phyloP scores from a whole-genome alignment of 2,329 filamentous ascomycete genomes.

The Fulvia fulva region DNA sequence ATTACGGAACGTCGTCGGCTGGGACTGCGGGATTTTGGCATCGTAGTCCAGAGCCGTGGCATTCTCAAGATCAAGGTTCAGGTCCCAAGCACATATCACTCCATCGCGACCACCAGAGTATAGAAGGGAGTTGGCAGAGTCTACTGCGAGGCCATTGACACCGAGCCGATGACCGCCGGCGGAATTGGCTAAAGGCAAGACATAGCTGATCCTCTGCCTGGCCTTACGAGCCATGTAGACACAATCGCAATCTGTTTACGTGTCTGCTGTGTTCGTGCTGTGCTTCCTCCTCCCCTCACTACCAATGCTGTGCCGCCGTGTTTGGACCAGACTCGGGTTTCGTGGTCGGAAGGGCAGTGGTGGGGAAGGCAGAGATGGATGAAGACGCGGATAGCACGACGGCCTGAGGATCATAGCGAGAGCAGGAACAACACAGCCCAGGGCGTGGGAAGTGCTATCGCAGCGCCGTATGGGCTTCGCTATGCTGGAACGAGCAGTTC shows the following conservation, averaged over 20 bases:
- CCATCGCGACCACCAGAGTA: constrained; percentile 96
- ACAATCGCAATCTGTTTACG: not conserved
- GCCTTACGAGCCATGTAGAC: constrained; percentile 48
- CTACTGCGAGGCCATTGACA: constrained; percentile 89
- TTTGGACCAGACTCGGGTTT: not conserved
- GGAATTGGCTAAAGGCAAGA: constrained; percentile 68
- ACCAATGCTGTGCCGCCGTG: not conserved
- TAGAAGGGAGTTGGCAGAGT: constrained; percentile 72
- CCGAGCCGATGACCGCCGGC: constrained; percentile 77
- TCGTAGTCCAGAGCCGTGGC: constrained; percentile 33
- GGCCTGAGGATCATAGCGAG: not conserved
- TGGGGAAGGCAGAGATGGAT: not conserved
- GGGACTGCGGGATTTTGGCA: constrained; percentile 32
- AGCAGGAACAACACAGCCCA: not conserved
- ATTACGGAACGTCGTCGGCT: constrained; percentile 53
- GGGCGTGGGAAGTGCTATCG: not conserved
- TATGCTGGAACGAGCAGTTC: not conserved
- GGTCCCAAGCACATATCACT: constrained; percentile 91
- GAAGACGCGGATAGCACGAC: not conserved
- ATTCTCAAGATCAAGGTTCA: constrained; percentile 64
- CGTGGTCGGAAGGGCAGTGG: not conserved
- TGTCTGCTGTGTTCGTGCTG: not conserved
- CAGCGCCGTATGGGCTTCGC: not conserved
- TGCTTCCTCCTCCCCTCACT: not conserved
- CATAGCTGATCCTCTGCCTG: constrained; percentile 53